Base-by-base conservation (phyloP, 805 yeast species). In the Saturnispora halmiae region DNA sequence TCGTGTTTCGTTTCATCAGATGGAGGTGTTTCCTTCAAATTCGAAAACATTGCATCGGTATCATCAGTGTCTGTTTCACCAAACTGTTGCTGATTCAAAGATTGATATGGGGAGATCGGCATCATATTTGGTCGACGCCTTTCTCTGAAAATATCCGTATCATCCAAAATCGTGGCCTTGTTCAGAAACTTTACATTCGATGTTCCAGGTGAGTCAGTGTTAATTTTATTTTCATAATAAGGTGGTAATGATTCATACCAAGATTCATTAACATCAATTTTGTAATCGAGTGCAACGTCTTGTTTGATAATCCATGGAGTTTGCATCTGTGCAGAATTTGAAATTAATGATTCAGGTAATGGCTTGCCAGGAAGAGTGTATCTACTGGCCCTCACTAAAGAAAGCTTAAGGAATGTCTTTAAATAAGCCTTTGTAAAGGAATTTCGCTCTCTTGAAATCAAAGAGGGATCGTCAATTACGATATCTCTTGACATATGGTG, bases 251-350 rank as follows among this genome's bases (percentile, higher is more conserved):
- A 21, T 16, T 29, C 38, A 19, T 40, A 40, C 42, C 42, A 40
- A 11, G 38, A 14, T 21, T 40, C 42, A 24, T 69, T 78, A 14
- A 68, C 65, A 9, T 80, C 72, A 15, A 85, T 82, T 48, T 83
- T 64, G 56, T 79, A 85, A 51, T 71, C 70, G 42, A 67, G 68
- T 0, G 92, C 92, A 58, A 75, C 85, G 49, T 79, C 78, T 20
- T 75, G 77, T 55, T 80, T 82, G 13, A 92, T 92, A 16, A 90
- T 77, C 97, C 97, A 92, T 3, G 97, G 97, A 3, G 96, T 40
- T 34, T 40, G 42, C 16, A 34, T 22, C 28, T 40, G 42, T 20
- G 42, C n/a, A 24, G 38, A 13, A 25, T 34, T 34, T 8, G 42
- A 28, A 18, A 34, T 40, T 7, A 34, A 9, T 6, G 30, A 10